Evolutionary conservation across 345 rosid genomes (phyloP).

Genomic region (Passiflora organensis): DNA sequence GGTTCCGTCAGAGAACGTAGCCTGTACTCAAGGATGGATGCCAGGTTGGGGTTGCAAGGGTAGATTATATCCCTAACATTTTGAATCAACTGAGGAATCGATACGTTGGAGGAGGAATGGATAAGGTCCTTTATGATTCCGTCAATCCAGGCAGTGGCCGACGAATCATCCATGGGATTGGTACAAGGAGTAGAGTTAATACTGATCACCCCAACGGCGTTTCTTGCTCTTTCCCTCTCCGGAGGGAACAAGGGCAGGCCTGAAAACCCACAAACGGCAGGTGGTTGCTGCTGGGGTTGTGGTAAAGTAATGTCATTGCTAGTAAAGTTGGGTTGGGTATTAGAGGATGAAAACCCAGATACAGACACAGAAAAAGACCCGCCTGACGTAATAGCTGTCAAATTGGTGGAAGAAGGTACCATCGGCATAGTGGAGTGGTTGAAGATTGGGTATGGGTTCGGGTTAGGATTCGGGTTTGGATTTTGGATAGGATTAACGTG

Average conservation of each 20-base stretch:
- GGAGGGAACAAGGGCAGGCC: conserved; percentile 90
- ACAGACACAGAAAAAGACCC: conserved; percentile 21
- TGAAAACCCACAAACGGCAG: conserved; percentile 87
- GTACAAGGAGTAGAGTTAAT: conserved; percentile 5
- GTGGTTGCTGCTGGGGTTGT: conserved; percentile 23
- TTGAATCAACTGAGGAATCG: conserved; percentile 95
- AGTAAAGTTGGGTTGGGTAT: conserved; percentile 28
- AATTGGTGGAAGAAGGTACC: conserved; percentile 32
- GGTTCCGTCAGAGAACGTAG: conserved; percentile 68
- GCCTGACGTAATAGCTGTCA: conserved; percentile 48
- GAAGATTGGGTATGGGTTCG: conserved; percentile 25
- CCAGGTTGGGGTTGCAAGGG: conserved; percentile 93
- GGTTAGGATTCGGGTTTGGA: conserved; percentile 21
- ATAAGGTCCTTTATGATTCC: conserved; percentile 83
- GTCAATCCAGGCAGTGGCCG: conserved; percentile 80
- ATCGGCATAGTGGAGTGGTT: conserved; percentile 54
- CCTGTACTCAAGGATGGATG: conserved; percentile 72
- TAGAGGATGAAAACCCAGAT: conserved; percentile 34
- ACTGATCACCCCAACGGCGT: neutral
- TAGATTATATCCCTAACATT: conserved; percentile 88
- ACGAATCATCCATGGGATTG: conserved; percentile 31
- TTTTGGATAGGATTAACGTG: conserved; percentile 3
- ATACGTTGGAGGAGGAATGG: conserved; percentile 60
- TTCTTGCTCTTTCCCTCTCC: conserved; percentile 21
- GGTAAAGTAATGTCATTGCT: conserved; percentile 12